Base-by-base conservation (phyloP, 495 filamentous ascomycete genomes). In the Podospora anserina region DNA sequence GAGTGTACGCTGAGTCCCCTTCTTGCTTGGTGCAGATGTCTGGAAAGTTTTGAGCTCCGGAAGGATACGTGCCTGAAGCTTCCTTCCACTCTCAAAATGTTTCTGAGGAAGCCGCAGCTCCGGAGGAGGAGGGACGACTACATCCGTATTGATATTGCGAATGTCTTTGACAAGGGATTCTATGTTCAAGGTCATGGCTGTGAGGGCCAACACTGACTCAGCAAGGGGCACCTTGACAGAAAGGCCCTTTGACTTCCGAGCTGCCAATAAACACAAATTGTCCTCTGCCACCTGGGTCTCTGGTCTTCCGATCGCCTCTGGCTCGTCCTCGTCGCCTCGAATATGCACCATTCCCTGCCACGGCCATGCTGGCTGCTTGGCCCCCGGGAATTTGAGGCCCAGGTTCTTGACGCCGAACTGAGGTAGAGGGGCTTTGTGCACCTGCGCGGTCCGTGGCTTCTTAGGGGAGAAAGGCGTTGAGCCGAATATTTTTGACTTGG, bases 341-440 rank as follows among this genome's bases (percentile, higher is more conserved):
- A 91, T 73, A 74, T 94, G 90, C 5, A 82, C 72, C 71, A 89
- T 84, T 26, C 81, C 89, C 73, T 79, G 81, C 63, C 88, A 87
- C 32, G 92, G 92, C 92, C 92, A 95, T 56, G 88, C 80, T 16
- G 90, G 83, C 34, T 88, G 79, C 53, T 85, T 71, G 30, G 87
- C 81, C 9, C 89, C 89, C 0, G 89, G 85, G 60, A 87, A 82
- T 70, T 87, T 90, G 1, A 85, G 55, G 0, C 72, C 78, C 5
- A 68, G 30, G 20, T 70, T 68, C 72, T 80, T 75, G 67, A 77
- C 57, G 70, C 82, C 63, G 69, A 74, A 64, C 55, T 75, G 67
- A 39, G 79, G 77, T 70, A 80, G 20, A 34, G 68, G 66, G 55
- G 69, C 64, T 39, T 59, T 71, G 18, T 64, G 5, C 3, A 69